A percentile compares a stretch with the other conserved stretches of the same genome.
phyloP scores from a whole-genome alignment of 2,329 filamentous ascomycete genomes.

The Macrophomina pseudophaseolina region DNA sequence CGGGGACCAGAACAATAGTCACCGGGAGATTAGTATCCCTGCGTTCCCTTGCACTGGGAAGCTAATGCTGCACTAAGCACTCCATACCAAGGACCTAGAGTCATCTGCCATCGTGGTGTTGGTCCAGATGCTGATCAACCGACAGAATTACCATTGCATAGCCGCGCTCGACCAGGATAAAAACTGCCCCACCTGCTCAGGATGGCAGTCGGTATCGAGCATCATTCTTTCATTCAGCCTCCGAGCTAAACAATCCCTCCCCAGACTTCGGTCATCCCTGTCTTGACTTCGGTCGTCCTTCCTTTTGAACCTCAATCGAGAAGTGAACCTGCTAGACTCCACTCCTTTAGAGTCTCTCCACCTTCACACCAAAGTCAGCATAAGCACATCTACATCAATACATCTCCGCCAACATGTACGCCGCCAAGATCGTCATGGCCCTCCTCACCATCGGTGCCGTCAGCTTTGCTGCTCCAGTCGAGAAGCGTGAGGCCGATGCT shows the following conservation, averaged over 20 bases:
- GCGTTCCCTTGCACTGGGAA: neutral
- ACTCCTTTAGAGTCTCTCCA: neutral
- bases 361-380: neutral
- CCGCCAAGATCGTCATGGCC: slow-evolving; percentile 10
- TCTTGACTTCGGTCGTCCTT: slow-evolving; percentile 12
- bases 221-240: neutral
- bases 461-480: neutral
- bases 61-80: neutral
- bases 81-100: neutral
- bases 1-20: neutral
- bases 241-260: neutral
- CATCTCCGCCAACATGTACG: neutral
- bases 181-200: neutral
- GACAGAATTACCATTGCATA: neutral
- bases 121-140: neutral
- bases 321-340: neutral
- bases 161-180: neutral
- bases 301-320: slow-evolving; percentile 1
- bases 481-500: slow-evolving; percentile 6
- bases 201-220: neutral
- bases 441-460: slow-evolving; percentile 4
- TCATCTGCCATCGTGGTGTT: neutral
- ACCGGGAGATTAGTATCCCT: neutral
- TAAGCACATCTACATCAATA: neutral
- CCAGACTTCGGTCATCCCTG: neutral